A percentile compares a stretch with the other conserved stretches of the same genome.
Conservation (phyloP, 345 rosid species). For the Melaleuca alternifolia region DNA sequence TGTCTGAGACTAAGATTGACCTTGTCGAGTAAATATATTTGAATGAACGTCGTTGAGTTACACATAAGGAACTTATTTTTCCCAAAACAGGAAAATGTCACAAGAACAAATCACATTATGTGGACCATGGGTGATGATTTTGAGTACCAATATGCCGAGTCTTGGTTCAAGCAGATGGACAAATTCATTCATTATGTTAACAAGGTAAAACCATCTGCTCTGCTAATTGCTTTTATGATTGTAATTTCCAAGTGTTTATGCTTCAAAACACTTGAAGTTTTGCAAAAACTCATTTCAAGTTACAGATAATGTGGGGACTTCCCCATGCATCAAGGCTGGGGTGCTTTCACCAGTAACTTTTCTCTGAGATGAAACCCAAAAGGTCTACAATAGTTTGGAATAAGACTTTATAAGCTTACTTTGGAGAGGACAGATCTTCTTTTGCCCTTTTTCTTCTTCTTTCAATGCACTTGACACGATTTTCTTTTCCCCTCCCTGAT, state of each 20-base stretch:
- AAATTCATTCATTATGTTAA: slow-evolving; percentile 76
- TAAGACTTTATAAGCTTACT: neutral
- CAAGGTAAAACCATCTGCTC: slow-evolving; percentile 35
- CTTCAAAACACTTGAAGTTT: neutral
- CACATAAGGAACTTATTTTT: neutral
- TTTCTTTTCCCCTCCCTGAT: neutral
- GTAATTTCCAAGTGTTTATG: neutral
- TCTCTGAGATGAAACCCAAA: neutral
- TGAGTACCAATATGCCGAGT: slow-evolving; percentile 80
- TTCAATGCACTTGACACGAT: neutral
- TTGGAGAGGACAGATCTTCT: neutral
- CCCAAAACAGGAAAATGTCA: slow-evolving; percentile 55
- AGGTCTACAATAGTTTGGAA: neutral
- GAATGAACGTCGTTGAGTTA: neutral
- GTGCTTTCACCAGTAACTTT: neutral
- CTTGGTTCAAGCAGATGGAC: slow-evolving; percentile 96
- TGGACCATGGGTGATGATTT: slow-evolving; percentile 99
- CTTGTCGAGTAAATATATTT: neutral
- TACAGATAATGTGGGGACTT: neutral
- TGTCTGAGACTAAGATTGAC: neutral
- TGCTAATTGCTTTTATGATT: neutral
- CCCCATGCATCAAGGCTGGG: no score
- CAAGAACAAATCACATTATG: slow-evolving; percentile 73
- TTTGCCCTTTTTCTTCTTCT: neutral
- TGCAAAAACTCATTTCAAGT: neutral